phyloP scores from a whole-genome alignment of 164 flowering plant genomes.

The Paratinospora sagittata region DNA sequence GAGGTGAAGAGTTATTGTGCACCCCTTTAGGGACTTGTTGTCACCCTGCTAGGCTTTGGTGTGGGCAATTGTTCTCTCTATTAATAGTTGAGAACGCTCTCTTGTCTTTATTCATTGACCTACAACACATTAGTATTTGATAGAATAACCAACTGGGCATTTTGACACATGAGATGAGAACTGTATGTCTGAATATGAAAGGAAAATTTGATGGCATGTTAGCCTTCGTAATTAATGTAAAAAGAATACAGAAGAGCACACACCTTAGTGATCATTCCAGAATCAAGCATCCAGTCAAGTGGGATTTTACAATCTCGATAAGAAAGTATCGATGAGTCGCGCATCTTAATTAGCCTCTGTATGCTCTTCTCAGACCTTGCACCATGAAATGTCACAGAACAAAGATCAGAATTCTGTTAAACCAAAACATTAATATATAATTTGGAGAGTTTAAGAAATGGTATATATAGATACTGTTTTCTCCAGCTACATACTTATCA shows the following conservation, averaged over 20 bases:
- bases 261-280: constrained; percentile 60
- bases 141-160: no score
- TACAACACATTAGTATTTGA: constrained; percentile 16
- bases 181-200: no score
- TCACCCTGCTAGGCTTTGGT: no score
- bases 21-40: no score
- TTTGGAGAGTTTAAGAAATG: background rate
- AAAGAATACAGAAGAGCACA: background rate
- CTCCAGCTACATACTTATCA: constrained; percentile 41
- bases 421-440: background rate
- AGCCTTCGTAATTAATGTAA: no score
- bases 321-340: constrained; percentile 36
- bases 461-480: background rate
- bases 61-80: no score
- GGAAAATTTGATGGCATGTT: no score
- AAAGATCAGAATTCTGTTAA: constrained; percentile 5
- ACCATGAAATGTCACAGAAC: constrained; percentile 5
- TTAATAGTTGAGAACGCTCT: no score
- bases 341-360: constrained; percentile 40
- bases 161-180: background rate
- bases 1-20: no score
- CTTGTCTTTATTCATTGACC: no score
- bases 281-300: constrained; percentile 70
- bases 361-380: constrained; percentile 55
- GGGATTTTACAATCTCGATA: constrained; percentile 48